These are phyloP conservation scores for Myriosclerotinia duriaeana DNA, from an alignment of 2,329 filamentous ascomycete species.

Conservation along the genomic window DNA sequence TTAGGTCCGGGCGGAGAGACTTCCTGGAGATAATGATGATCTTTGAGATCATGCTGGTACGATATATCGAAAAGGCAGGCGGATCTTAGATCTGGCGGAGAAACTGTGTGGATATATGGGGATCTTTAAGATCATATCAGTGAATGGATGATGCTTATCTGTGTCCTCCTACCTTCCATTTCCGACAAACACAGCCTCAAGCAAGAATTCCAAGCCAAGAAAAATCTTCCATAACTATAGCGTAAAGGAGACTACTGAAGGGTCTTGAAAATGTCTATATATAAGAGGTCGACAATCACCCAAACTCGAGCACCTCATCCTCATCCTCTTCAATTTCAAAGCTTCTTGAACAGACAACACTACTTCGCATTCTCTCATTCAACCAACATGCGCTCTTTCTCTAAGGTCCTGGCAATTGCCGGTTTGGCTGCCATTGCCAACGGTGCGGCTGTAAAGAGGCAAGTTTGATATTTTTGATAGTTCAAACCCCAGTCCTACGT, in stretches of 20 bases:
- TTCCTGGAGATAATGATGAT: too few relatives aligned
- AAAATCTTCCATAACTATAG: background rate
- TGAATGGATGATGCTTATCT: background rate
- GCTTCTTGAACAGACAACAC: background rate
- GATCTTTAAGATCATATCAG: background rate
- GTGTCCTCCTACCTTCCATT: constrained; percentile 1
- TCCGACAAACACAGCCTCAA: background rate
- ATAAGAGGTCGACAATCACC: background rate
- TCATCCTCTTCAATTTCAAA: background rate
- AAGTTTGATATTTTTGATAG: background rate
- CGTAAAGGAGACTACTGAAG: background rate
- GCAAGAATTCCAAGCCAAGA: too few relatives aligned
- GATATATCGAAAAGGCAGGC: background rate
- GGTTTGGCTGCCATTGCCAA: constrained; percentile 23
- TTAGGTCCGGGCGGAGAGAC: too few relatives aligned
- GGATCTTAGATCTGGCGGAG: background rate
- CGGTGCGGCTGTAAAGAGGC: constrained; percentile 26
- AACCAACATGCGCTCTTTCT: constrained; percentile 17
- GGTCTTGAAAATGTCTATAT: constrained; percentile 1
- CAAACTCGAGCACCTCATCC: background rate
- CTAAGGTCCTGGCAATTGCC: constrained; percentile 17
- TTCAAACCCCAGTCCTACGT: background rate
- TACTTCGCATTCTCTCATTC: background rate
- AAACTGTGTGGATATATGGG: background rate
- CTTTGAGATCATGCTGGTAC: too few relatives aligned